Evolutionary conservation across 306 rosid species (phyloP).

Genomic region (Trifolium fragiferum): DNA sequence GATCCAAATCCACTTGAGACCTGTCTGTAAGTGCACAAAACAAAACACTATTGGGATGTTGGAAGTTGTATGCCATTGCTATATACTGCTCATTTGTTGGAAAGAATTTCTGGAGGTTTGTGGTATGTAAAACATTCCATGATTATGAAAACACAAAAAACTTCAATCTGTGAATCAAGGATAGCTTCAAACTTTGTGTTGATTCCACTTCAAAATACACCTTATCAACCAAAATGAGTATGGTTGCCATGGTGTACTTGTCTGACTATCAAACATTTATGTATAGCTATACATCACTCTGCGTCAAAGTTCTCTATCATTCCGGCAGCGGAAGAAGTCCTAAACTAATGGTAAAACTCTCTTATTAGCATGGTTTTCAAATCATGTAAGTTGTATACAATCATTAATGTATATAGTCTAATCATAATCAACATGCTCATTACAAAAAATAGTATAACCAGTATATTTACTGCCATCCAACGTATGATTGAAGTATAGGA

Average conservation of each 20-base stretch:
- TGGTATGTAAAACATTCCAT: background rate
- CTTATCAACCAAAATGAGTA: background rate
- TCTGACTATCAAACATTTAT: background rate
- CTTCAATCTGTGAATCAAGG: background rate
- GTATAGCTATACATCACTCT: background rate
- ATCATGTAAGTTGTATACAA: background rate
- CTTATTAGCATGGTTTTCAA: constrained; percentile 23
- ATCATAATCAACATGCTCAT: background rate
- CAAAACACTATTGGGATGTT: background rate
- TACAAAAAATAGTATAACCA: constrained; percentile 7
- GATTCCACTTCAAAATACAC: background rate
- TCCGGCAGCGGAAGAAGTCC: constrained; percentile 3
- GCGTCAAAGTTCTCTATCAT: background rate
- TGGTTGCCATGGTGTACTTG: background rate
- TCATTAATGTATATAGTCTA: background rate
- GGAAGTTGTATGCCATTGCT: background rate
- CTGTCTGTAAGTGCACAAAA: too few species aligned
- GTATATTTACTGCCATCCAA: background rate
- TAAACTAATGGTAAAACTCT: background rate
- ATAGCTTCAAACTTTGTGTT: background rate
- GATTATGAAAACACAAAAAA: background rate
- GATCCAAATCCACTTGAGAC: too few species aligned
- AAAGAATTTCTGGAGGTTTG: background rate
- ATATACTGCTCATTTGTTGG: background rate
- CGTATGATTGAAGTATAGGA: background rate